Conservation (phyloP, 1,139 yeast genomes). For the Kurtzmaniella quercitrusa region DNA sequence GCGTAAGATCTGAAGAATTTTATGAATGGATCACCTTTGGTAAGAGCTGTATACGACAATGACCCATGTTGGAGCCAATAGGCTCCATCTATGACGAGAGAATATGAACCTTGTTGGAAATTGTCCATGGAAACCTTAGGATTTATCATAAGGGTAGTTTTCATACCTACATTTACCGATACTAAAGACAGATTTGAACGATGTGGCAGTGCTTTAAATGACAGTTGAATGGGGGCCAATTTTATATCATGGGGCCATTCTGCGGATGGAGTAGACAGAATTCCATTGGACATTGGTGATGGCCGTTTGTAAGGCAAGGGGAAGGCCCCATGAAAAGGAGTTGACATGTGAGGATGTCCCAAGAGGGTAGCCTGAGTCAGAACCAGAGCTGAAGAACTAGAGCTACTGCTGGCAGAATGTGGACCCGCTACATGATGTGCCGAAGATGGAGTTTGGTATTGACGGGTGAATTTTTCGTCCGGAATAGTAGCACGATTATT, state of each 20-base stretch:
- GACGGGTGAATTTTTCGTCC: background rate
- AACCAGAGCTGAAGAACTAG: background rate
- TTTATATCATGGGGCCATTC: conserved; percentile 17
- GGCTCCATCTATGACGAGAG: conserved; percentile 36
- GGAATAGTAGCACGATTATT: background rate
- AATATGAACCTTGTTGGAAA: conserved; percentile 34
- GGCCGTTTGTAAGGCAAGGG: conserved; percentile 2
- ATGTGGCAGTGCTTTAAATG: background rate
- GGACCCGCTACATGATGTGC: background rate
- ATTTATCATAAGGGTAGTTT: conserved; percentile 22
- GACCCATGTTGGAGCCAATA: conserved; percentile 40
- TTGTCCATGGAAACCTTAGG: conserved; percentile 33
- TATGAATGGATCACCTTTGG: conserved; percentile 40
- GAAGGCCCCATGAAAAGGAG: background rate
- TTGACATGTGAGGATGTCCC: background rate
- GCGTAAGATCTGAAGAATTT: conserved; percentile 36
- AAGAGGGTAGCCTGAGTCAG: conserved; percentile 1
- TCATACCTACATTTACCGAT: background rate
- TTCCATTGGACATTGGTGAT: background rate
- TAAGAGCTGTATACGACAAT: conserved; percentile 39
- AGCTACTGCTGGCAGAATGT: background rate
- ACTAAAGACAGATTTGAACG: background rate
- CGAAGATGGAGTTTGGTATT: conserved; percentile 1
- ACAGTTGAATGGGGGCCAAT: conserved; percentile 33
- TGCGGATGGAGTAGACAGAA: conserved; percentile 11